Evolutionary conservation across 2,329 filamentous ascomycete genomes (phyloP), one percentile per base, ranked within the genome.

Genomic region (Pseudopithomyces chartarum): DNA sequence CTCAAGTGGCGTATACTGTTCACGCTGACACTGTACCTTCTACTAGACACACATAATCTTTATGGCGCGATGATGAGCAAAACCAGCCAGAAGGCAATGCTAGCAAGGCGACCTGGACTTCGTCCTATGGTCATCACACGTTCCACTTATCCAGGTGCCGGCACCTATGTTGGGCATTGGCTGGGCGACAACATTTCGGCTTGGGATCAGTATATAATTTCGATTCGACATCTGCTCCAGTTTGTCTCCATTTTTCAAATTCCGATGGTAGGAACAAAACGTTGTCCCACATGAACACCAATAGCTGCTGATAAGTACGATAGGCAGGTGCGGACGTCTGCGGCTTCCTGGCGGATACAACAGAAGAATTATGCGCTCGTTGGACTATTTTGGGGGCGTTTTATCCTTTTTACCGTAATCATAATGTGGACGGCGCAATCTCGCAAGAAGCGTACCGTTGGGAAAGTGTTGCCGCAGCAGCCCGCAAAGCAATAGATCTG

Each of bases 31-130:
- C n/a, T 33, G 11, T 15, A 4, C 6, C 19, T 2, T 51, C 11
- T 42, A 12, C 6, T 2, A 58, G 23, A 45, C 12, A 45, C 33
- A 26, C 22, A 11, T 26, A 17, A 20, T 39, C 68, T 66, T 1
- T 92, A 90, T 69, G 90, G 90, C 1, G 84, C 85, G 58, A 82
- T 91, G 87, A 92, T 92, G 90, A 89, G 86, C 11, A 77, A 81
- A 19, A 77, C 84, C 8, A 90, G 87, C 1, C 82, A 84, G 47
- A 75, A 82, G n/a, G 87, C 89, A 5, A 90, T 93, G 88, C 74
- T 85, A 10, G 77, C 80, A n/a, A 83, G 89, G n/a, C 84, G 88
- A 0, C 89, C 90, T 0, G 71, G 74, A 1, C 78, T 85, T 12
- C 83, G 90, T 0, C 89, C 90, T 1, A 69, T 93, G 62, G 79